Evolutionary conservation across 148 eudicot species (phyloP).

Genomic region (Polygonum maritimum): DNA sequence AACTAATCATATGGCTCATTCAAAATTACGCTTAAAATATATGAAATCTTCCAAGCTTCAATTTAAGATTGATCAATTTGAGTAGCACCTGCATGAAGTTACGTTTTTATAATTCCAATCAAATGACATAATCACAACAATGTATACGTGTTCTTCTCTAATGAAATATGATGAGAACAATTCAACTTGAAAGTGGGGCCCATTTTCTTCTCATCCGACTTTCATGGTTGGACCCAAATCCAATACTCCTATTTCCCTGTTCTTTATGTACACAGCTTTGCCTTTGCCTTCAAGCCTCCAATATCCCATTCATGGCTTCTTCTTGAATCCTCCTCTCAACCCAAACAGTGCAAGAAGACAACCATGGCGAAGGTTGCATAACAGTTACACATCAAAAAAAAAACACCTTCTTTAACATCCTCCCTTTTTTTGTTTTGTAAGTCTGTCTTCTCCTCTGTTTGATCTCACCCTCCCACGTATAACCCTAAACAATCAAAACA

Average conservation of each 20-base stretch:
- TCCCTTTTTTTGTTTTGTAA: neutral
- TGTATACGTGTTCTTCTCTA: too few relatives aligned
- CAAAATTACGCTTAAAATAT: neutral
- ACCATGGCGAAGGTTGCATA: neutral
- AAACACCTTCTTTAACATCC: neutral
- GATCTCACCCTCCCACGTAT: neutral
- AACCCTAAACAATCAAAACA: neutral
- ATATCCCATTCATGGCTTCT: neutral
- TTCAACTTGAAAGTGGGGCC: neutral
- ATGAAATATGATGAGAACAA: too few relatives aligned
- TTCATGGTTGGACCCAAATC: neutral
- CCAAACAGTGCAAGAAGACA: neutral
- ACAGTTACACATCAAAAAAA: neutral
- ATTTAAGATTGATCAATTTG: too few relatives aligned
- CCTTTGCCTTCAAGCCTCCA: neutral
- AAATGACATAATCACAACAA: too few relatives aligned
- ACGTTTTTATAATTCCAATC: too few relatives aligned
- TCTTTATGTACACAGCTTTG: neutral
- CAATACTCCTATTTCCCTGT: neutral
- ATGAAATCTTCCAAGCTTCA: neutral
- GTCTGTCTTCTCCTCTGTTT: neutral
- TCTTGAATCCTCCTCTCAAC: neutral
- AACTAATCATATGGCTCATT: neutral
- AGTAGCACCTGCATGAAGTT: too few relatives aligned
- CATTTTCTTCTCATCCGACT: neutral